Conservation (phyloP, 208 protist species). For the Trypanosoma rangeli region DNA sequence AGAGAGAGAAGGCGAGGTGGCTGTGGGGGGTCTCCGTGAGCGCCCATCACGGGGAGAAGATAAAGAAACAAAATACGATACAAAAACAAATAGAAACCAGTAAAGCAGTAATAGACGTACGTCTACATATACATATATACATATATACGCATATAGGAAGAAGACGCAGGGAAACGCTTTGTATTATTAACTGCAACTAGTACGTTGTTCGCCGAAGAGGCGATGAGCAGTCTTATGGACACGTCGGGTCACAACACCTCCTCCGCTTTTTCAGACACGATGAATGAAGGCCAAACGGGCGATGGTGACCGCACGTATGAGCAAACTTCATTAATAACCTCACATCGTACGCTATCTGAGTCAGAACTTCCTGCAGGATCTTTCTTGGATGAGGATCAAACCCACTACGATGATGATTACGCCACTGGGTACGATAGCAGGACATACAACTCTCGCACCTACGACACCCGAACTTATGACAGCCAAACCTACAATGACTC, state of each 20-base stretch:
- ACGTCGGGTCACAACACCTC: slow-evolving; percentile 38
- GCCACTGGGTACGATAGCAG: slow-evolving; percentile 33
- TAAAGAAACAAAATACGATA: not conserved
- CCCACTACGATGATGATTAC: slow-evolving; percentile 27
- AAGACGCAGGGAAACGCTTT: not conserved
- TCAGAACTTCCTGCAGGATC: slow-evolving; percentile 16
- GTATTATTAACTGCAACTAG: not conserved
- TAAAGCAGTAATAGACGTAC: not conserved
- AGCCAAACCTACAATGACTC: slow-evolving; percentile 45
- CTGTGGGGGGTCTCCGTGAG: not conserved
- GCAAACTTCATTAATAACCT: slow-evolving; percentile 17
- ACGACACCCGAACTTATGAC: slow-evolving; percentile 25
- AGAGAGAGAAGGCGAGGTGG: not conserved
- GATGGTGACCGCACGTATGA: slow-evolving; percentile 5
- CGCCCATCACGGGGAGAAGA: not conserved
- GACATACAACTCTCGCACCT: slow-evolving; percentile 24
- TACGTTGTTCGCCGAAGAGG: not conserved
- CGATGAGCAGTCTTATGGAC: slow-evolving; percentile 73
- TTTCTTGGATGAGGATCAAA: slow-evolving; percentile 15
- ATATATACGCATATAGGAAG: not conserved
- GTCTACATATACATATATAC: slow-evolving; percentile 6
- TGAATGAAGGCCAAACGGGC: not conserved
- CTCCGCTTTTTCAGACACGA: slow-evolving; percentile 8
- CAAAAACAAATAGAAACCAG: not conserved
- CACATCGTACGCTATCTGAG: slow-evolving; percentile 20